Conservation (phyloP, 202 grass and related monocot genomes). For the Setaria italica region DNA sequence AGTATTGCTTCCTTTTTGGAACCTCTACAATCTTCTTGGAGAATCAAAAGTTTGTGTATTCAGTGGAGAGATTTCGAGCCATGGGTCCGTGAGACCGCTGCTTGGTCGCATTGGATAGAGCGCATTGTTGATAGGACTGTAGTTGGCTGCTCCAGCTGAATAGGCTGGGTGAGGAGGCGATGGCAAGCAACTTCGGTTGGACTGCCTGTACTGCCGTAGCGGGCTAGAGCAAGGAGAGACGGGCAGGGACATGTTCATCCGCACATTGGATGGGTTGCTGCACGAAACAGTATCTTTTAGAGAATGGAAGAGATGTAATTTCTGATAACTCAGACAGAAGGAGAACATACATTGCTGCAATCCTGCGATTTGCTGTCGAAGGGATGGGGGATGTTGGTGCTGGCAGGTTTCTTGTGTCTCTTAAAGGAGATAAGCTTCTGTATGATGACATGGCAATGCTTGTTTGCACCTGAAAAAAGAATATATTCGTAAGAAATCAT, state of each 20-base stretch:
- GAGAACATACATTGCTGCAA: constrained; percentile 56
- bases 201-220: constrained; percentile 64
- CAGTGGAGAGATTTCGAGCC: constrained; percentile 42
- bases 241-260: constrained; percentile 82
- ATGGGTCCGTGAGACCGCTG: constrained; percentile 52
- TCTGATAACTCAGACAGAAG: not conserved
- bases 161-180: constrained; percentile 91
- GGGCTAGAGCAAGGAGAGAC: constrained; percentile 92
- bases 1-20: constrained; percentile 12
- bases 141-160: constrained; percentile 86
- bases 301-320: constrained; percentile 29
- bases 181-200: constrained; percentile 85
- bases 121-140: constrained; percentile 75
- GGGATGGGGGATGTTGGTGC: constrained; percentile 56
- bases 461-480: constrained; percentile 50
- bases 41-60: constrained; percentile 59
- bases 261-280: constrained; percentile 59
- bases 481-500: constrained; percentile 26
- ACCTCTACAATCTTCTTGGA: constrained; percentile 70
- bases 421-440: constrained; percentile 85
- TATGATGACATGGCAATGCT: constrained; percentile 52
- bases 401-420: constrained; percentile 54
- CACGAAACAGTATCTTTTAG: constrained; percentile 41
- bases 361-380: constrained; percentile 47
- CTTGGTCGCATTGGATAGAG: constrained; percentile 62